These are phyloP conservation scores for Bryoerythrophyllum caledonicum DNA, from an alignment of 225 moss, liverwort and hornwort genomes.

Conservation along the genomic window DNA sequence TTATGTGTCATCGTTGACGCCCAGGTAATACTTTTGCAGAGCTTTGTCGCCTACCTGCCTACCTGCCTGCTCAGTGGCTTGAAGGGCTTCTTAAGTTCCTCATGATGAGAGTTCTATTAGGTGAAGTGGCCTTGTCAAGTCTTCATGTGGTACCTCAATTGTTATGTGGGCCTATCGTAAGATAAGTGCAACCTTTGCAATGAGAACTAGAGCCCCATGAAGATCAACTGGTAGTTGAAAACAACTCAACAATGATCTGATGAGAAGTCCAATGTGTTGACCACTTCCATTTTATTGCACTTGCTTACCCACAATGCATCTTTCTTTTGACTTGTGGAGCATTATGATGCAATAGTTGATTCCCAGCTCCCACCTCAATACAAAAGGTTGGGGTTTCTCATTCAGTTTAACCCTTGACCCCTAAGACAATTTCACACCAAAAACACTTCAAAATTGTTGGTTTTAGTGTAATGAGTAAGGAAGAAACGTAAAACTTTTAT, in stretches of 20 bases:
- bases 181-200: background rate
- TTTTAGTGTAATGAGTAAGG: no score
- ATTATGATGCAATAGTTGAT: background rate
- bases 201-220: background rate
- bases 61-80: background rate
- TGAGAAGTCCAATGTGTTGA: background rate
- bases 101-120: background rate
- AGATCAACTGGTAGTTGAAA: background rate
- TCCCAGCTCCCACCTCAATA: no score
- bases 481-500: no score
- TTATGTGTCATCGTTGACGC: background rate
- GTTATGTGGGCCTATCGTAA: background rate
- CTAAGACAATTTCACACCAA: no score
- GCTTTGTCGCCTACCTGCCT: background rate
- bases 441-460: no score
- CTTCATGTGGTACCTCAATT: background rate
- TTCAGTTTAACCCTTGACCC: background rate
- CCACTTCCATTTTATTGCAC: background rate
- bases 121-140: background rate
- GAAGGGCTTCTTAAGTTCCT: background rate
- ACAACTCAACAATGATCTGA: background rate
- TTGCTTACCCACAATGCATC: no score
- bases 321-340: background rate
- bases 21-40: background rate
- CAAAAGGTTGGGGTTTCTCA: no score